Evolutionary conservation across 352 stramenopile genomes (phyloP).

Genomic region (Aphanomyces euteiches): DNA sequence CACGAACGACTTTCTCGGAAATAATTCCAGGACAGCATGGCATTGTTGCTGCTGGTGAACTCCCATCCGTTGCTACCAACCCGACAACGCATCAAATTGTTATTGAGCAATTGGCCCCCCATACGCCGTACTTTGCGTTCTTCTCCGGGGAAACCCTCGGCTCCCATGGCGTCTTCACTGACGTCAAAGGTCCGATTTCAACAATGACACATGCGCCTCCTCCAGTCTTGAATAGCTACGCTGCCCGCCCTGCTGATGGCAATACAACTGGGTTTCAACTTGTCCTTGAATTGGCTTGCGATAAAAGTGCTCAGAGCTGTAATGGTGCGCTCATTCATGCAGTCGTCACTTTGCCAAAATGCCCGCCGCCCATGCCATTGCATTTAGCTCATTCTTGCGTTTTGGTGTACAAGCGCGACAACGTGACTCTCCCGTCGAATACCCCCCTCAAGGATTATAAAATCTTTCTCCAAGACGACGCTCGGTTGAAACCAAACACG

Average conservation of each 20-base stretch:
- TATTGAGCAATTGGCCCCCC: conserved; percentile 41
- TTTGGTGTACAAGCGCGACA: background rate
- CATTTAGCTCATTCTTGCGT: background rate
- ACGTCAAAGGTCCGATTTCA: conserved; percentile 50
- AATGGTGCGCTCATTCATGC: conserved; percentile 49
- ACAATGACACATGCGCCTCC: conserved; percentile 51
- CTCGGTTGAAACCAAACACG: conserved; percentile 45
- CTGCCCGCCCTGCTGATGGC: conserved; percentile 48
- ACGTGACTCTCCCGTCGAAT: background rate
- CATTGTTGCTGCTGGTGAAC: conserved; percentile 47
- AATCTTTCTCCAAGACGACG: conserved; percentile 39
- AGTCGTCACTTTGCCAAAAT: conserved; percentile 45
- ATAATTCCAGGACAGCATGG: conserved; percentile 37
- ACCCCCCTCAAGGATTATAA: conserved; percentile 2
- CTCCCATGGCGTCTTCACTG: conserved; percentile 66
- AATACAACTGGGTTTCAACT: conserved; percentile 53
- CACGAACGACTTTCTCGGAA: conserved; percentile 36
- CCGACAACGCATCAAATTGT: conserved; percentile 29
- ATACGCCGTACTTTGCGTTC: conserved; percentile 61
- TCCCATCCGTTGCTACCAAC: conserved; percentile 31
- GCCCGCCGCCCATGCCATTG: conserved; percentile 15
- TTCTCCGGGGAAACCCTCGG: conserved; percentile 67
- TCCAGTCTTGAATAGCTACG: conserved; percentile 44
- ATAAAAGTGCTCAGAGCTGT: conserved; percentile 34
- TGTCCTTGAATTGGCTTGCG: conserved; percentile 53